These are phyloP conservation scores for Pochonia chlamydosporia DNA, from an alignment of 2,329 filamentous ascomycete species.

Conservation along the genomic window DNA sequence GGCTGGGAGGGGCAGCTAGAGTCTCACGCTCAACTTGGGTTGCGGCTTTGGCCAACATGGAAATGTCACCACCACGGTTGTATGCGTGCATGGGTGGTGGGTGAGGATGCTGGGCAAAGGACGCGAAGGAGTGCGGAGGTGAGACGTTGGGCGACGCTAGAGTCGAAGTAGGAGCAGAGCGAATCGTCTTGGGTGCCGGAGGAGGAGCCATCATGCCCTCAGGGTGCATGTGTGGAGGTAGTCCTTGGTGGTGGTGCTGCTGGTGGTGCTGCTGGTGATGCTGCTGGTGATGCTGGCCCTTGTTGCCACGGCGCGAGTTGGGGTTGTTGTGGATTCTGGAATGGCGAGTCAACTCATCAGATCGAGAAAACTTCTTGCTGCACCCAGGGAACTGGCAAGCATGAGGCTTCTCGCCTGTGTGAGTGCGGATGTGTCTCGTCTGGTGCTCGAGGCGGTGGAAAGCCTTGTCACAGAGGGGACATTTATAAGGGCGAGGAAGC, in stretches of 20 bases:
- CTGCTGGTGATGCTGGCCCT: slow-evolving; percentile 48
- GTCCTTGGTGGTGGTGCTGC: slow-evolving; percentile 31
- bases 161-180: slow-evolving; percentile 82
- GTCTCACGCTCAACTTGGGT: slow-evolving; percentile 58
- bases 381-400: slow-evolving; percentile 93
- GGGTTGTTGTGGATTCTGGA: slow-evolving; percentile 99
- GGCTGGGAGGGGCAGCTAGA: slow-evolving; percentile 33
- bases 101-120: slow-evolving; percentile 50
- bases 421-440: slow-evolving; percentile 84
- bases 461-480: slow-evolving; percentile 94
- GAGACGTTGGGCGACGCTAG: slow-evolving; percentile 93
- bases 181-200: slow-evolving; percentile 68
- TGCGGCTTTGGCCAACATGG: slow-evolving; percentile 55
- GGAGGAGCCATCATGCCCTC: slow-evolving; percentile 74
- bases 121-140: slow-evolving; percentile 83
- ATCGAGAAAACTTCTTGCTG: slow-evolving; percentile 94
- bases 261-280: slow-evolving; percentile 26
- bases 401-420: slow-evolving; percentile 97
- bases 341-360: slow-evolving; percentile 92
- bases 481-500: slow-evolving; percentile 95
- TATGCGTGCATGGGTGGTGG: slow-evolving; percentile 40
- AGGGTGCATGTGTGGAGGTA: slow-evolving; percentile 39
- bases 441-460: slow-evolving; percentile 98
- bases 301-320: slow-evolving; percentile 90
- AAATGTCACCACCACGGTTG: slow-evolving; percentile 47